These are phyloP conservation scores for Poronia punctata DNA, from an alignment of 495 filamentous ascomycete species.

Conservation along the genomic window DNA sequence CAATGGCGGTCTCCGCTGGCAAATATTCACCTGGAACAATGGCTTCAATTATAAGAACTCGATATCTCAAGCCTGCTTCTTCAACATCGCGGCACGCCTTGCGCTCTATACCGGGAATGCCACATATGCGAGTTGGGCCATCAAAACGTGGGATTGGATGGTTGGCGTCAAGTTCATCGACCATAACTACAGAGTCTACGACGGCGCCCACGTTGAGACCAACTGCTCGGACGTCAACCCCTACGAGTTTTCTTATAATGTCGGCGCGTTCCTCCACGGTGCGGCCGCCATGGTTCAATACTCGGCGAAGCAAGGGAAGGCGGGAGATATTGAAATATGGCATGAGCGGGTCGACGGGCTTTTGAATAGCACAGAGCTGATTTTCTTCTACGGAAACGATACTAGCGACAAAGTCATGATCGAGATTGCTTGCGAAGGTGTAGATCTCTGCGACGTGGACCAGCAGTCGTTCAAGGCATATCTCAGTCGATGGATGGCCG, in stretches of 20 bases:
- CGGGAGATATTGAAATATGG: slow-evolving; percentile 47
- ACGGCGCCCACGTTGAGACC: slow-evolving; percentile 43
- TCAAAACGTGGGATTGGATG: slow-evolving; percentile 64
- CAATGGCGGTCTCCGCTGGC: slow-evolving; percentile 74
- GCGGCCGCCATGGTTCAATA: slow-evolving; percentile 53
- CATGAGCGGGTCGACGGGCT: slow-evolving; percentile 44
- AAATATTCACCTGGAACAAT: slow-evolving; percentile 66
- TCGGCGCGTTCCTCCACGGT: slow-evolving; percentile 59
- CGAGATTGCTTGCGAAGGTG: slow-evolving; percentile 68
- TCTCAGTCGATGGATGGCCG: slow-evolving; percentile 66
- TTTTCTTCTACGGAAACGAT: slow-evolving; percentile 47
- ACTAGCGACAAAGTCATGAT: slow-evolving; percentile 44
- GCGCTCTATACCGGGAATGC: slow-evolving; percentile 64
- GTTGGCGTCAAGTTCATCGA: slow-evolving; percentile 43
- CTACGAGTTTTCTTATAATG: slow-evolving; percentile 66
- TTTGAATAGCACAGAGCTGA: slow-evolving; percentile 41
- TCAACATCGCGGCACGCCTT: slow-evolving; percentile 64
- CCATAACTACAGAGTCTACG: slow-evolving; percentile 45
- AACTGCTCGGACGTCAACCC: slow-evolving; percentile 45
- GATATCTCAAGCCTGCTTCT: slow-evolving; percentile 60
- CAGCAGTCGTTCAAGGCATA: slow-evolving; percentile 70
- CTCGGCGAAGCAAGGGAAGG: slow-evolving; percentile 29
- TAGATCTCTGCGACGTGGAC: slow-evolving; percentile 55
- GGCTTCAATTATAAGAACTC: slow-evolving; percentile 77
- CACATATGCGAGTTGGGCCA: slow-evolving; percentile 65